Conservation (phyloP, 2,329 filamentous ascomycete genomes). For the Verticillium klebahnii region DNA sequence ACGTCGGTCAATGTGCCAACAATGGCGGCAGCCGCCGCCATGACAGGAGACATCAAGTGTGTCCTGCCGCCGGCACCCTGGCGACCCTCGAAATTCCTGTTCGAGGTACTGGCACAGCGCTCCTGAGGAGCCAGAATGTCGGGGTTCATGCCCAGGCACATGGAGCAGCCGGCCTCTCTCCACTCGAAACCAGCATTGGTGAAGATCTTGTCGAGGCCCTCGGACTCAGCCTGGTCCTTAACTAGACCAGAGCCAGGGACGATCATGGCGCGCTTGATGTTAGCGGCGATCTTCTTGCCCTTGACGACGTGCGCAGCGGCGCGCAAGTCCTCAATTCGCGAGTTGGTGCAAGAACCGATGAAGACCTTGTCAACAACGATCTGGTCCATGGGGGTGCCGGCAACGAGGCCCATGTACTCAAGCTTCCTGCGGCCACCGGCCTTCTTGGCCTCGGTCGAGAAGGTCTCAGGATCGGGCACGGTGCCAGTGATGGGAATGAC, state of each 20-base stretch:
- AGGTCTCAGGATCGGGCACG: slow-evolving; percentile 89
- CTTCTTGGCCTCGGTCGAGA: slow-evolving; percentile 76
- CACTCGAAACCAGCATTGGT: slow-evolving; percentile 90
- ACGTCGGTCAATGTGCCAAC: slow-evolving; percentile 90
- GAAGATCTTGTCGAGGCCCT: slow-evolving; percentile 93
- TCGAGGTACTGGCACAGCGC: slow-evolving; percentile 91
- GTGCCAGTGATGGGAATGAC: slow-evolving; percentile 88
- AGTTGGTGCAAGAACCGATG: slow-evolving; percentile 97
- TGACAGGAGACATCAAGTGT: slow-evolving; percentile 94
- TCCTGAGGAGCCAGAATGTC: slow-evolving; percentile 91
- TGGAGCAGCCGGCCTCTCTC: slow-evolving; percentile 96
- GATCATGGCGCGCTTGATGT: slow-evolving; percentile 92
- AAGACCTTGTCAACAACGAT: slow-evolving; percentile 92
- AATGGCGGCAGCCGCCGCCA: slow-evolving; percentile 89
- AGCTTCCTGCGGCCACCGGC: slow-evolving; percentile 73
- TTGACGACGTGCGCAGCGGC: slow-evolving; percentile 82
- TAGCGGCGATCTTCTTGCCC: slow-evolving; percentile 79
- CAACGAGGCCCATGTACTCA: slow-evolving; percentile 90
- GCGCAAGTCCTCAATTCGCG: slow-evolving; percentile 90
- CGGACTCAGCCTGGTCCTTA: slow-evolving; percentile 84
- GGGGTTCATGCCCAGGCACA: slow-evolving; percentile 99
- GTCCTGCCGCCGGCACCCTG: slow-evolving; percentile 90
- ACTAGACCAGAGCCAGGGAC: slow-evolving; percentile 94
- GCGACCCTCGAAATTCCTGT: slow-evolving; percentile 95
- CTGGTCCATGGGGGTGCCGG: slow-evolving; percentile 89